A percentile compares a stretch with the other conserved stretches of the same genome.
phyloP scores from a whole-genome alignment of 768 basidiomycete species.

The Leccinum rimulosum region DNA sequence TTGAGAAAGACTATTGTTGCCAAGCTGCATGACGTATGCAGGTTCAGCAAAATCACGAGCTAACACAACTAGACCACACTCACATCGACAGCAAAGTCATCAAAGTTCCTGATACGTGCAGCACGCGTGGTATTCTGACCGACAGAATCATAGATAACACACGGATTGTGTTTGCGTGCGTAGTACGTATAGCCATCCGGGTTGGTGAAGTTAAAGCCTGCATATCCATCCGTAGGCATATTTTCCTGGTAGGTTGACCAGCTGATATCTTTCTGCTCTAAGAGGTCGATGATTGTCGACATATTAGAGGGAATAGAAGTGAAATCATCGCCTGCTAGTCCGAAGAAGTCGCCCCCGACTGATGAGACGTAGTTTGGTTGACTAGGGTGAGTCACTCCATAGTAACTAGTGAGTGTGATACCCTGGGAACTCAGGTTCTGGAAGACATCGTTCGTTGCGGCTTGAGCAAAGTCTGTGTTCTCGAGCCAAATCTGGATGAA shows the following conservation, averaged over 20 bases:
- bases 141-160: constrained; percentile 51
- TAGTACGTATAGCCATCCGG: constrained; percentile 46
- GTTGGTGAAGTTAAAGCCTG: constrained; percentile 37
- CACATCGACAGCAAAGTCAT: constrained; percentile 57
- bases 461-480: constrained; percentile 51
- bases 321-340: constrained; percentile 40
- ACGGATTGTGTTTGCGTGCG: constrained; percentile 55
- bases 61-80: constrained; percentile 1
- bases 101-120: constrained; percentile 54
- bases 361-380: constrained; percentile 57
- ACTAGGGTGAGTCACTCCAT: constrained; percentile 54
- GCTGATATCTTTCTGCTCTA: constrained; percentile 54
- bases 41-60: not conserved
- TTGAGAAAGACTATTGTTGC: constrained; percentile 49
- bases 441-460: constrained; percentile 29
- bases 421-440: constrained; percentile 46
- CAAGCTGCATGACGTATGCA: constrained; percentile 11
- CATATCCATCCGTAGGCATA: constrained; percentile 49
- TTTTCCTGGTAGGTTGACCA: constrained; percentile 65
- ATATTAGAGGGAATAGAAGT: constrained; percentile 41
- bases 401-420: constrained; percentile 45
- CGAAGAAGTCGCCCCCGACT: constrained; percentile 54
- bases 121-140: constrained; percentile 40
- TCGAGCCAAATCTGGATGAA: constrained; percentile 62
- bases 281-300: constrained; percentile 57